A percentile compares a stretch with the other conserved stretches of the same genome.
These are phyloP conservation scores for Suillus weaverae DNA, from an alignment of 768 basidiomycete genomes.

Conservation along the genomic window DNA sequence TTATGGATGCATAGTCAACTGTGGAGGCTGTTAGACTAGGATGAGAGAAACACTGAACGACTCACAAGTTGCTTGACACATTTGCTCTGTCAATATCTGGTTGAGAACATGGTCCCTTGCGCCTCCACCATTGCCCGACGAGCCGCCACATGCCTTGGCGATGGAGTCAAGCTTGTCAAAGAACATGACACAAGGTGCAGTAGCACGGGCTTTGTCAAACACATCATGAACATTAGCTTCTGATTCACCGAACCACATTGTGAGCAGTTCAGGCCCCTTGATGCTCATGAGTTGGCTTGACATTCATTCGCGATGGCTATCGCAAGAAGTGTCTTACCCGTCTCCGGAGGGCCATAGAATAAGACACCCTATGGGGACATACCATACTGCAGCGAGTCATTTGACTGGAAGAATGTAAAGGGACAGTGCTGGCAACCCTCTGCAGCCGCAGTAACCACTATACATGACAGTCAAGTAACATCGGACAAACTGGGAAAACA, in stretches of 20 bases:
- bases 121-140: slow-evolving; percentile 88
- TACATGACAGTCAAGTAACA: no score
- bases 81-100: slow-evolving; percentile 93
- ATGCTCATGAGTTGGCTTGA: slow-evolving; percentile 99
- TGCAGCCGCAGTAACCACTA: no score
- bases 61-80: no score
- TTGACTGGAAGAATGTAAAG: no score
- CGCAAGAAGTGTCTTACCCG: slow-evolving; percentile 97
- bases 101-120: slow-evolving; percentile 98
- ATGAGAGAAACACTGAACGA: no score
- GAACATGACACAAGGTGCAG: slow-evolving; percentile 99
- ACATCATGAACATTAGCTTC: slow-evolving; percentile 99
- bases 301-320: slow-evolving; percentile 99
- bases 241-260: slow-evolving; percentile 99
- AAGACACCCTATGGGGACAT: slow-evolving; percentile 99
- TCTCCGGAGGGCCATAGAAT: slow-evolving; percentile 99
- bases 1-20: no score
- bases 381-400: no score
- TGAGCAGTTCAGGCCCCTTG: slow-evolving; percentile 98
- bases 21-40: no score
- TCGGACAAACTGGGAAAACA: no score
- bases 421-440: no score
- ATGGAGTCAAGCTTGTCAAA: slow-evolving; percentile 99
- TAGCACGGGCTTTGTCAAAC: slow-evolving; percentile 99
- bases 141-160: slow-evolving; percentile 90